Evolutionary conservation across 768 basidiomycete genomes (phyloP), one percentile per base, ranked within the genome.

Genomic region (Pleurotus tuber-regium): DNA sequence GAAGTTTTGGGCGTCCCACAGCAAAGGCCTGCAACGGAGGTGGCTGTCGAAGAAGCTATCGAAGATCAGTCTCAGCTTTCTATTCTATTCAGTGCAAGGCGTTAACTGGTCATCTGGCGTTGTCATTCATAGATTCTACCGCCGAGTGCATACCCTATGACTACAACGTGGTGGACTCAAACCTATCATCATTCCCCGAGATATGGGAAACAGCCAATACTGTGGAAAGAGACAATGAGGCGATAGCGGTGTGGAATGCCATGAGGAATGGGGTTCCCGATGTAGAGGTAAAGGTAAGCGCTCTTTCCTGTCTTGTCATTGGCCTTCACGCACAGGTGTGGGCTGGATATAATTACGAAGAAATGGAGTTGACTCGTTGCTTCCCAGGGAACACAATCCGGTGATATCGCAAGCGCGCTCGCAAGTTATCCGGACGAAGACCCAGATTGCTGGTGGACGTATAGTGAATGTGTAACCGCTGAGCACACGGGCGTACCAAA

Each of bases 381-480:
- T n/a, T n/a, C n/a, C n/a, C n/a, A n/a, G n/a, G n/a, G n/a, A n/a
- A n/a, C n/a, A n/a, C n/a, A n/a, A n/a, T n/a, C n/a, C n/a, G n/a
- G n/a, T n/a, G n/a, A n/a, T n/a, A 64, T 72, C 57, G 52, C 67
- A 12, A 63, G 59, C 38, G 61, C 56, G 25, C 63, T 63, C 0
- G 44, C 68, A 5, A 60, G 54, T 18, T 79, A 80, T 53, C 33
- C 66, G 1, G 12, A 70, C 0, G 50, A 62, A 1, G 82, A 83
- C 56, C 72, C 75, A 0, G 73, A 82, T 53, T 83, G 82, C 48
- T 83, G 77, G 77, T 81, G 78, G 78, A 69, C 75, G 1, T 60
- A 36, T 16, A 43, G 44, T 10, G 63, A 73, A 25, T 85, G 83
- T 58, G 66, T 62, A 0, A 74, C 60, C 1, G 80, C 83, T 1